Base-by-base conservation (phyloP, 805 yeast species). In the Yamadazyma insecticola region DNA sequence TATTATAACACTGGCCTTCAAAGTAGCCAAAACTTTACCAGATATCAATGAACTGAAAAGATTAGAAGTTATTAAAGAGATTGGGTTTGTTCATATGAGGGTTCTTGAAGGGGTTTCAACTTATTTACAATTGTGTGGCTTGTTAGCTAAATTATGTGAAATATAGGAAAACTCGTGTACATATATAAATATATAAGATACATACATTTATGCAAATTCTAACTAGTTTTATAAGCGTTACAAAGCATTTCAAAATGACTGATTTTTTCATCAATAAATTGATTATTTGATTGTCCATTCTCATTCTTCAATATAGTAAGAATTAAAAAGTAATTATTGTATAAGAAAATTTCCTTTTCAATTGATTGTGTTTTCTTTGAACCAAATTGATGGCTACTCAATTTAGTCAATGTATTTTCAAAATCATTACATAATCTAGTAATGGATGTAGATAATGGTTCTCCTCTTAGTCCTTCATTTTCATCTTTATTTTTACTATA, bases 61-160 rank as follows among this genome's bases (percentile, higher is more conserved):
- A 41, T 64, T 92, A 38, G 90, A 82, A 37, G 72, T 82, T 51
- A 80, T 92, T 42, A 78, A 79, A 50, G 88, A 84, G 45, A 86
- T 92, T 26, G 98, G 98, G 4, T 76, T 83, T 40, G 76, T 87
- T 1, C 98, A 92, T 52, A 81, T 92, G 89, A 67, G 96, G 39
- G 80, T 92, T 2, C 63, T 92, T 29, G 97, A 92, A 57, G 98
- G 98, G 41, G 95, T 92, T 4, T 76, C 87, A 8, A 78, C 95
- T 0, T 82, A 82, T 52, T 61, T 92, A 37, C 98, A 92, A 51
- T 58, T 92, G 40, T 80, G 87, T 29, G 94, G 96, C 5, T 67
- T 92, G 63, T 60, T 87, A 27, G 81, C 95, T 13, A 80, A 69
- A 45, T 55, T 73, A 15, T 54, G 66, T 38, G 62, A 62, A 13